phyloP scores from a whole-genome alignment of 192 early-diverging fungal species.

The Coemansia sp. region DNA sequence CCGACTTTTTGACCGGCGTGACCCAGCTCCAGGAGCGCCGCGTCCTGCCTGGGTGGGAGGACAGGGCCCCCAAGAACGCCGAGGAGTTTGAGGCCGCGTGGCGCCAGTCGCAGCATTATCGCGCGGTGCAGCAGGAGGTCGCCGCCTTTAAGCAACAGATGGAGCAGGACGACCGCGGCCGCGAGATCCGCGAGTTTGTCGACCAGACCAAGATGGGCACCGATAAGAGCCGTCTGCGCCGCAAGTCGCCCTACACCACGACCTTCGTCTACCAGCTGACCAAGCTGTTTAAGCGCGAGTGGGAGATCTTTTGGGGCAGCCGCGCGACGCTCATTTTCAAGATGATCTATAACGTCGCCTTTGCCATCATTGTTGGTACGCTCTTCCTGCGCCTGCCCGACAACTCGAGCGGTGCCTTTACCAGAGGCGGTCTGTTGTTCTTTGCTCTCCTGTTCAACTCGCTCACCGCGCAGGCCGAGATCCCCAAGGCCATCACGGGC shows the following conservation, averaged over 20 bases:
- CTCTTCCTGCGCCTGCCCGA: conserved; percentile 62
- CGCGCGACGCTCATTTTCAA: conserved; percentile 54
- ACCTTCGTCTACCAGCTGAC: conserved; percentile 62
- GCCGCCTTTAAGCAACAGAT: conserved; percentile 46
- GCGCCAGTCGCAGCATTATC: conserved; percentile 43
- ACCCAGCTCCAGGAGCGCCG: conserved; percentile 58
- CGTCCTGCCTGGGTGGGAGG: conserved; percentile 55
- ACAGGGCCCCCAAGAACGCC: conserved; percentile 52
- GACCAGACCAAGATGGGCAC: conserved; percentile 54
- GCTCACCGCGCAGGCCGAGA: conserved; percentile 63
- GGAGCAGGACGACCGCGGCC: conserved; percentile 28
- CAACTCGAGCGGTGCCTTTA: conserved; percentile 63
- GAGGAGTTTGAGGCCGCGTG: conserved; percentile 63
- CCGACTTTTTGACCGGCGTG: conserved; percentile 65
- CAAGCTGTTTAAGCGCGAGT: conserved; percentile 59
- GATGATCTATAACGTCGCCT: conserved; percentile 55
- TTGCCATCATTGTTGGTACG: conserved; percentile 70
- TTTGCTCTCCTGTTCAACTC: conserved; percentile 68
- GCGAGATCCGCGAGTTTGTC: conserved; percentile 50
- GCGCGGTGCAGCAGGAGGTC: conserved; percentile 36
- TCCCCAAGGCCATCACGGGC: conserved; percentile 66
- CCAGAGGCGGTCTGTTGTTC: conserved; percentile 76
- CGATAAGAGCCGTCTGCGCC: conserved; percentile 50
- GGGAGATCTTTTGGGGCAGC: conserved; percentile 58
- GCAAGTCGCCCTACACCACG: conserved; percentile 59